These are phyloP conservation scores for Malus hybrid DNA, from an alignment of 331 rosid species.

Conservation along the genomic window DNA sequence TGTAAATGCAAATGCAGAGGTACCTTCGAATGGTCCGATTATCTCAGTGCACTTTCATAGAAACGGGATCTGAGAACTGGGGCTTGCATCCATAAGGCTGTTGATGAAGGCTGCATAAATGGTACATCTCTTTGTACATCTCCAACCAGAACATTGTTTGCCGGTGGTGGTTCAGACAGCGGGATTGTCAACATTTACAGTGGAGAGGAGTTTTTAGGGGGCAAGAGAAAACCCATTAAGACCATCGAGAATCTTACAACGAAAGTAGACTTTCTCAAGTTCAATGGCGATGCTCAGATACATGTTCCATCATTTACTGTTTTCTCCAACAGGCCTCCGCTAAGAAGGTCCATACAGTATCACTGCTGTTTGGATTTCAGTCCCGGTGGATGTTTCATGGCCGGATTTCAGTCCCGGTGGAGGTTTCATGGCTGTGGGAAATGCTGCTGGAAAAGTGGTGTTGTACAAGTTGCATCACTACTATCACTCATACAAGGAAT, in stretches of 20 bases:
- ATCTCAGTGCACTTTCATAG: constrained; percentile 60
- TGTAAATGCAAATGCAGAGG: constrained; percentile 53
- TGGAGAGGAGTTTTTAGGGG: constrained; percentile 64
- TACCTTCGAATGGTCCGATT: constrained; percentile 47
- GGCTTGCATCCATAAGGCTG: constrained; percentile 59
- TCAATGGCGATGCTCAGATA: constrained; percentile 63
- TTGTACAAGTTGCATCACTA: constrained; percentile 82
- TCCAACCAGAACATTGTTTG: constrained; percentile 51
- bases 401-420: constrained; percentile 85
- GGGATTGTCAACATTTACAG: constrained; percentile 76
- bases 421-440: neutral
- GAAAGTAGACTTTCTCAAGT: constrained; percentile 31
- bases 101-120: constrained; percentile 71
- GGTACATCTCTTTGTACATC: constrained; percentile 65
- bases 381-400: constrained; percentile 46
- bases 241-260: constrained; percentile 7
- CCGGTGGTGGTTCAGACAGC: constrained; percentile 61
- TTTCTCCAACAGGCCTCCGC: constrained; percentile 76
- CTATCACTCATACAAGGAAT: constrained; percentile 42
- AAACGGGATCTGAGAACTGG: constrained; percentile 56
- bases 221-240: constrained; percentile 73
- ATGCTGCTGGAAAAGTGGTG: constrained; percentile 63
- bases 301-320: constrained; percentile 70
- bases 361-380: constrained; percentile 78
- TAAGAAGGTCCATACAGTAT: constrained; percentile 35